Evolutionary conservation across 306 rosid genomes (phyloP).

Genomic region (Vigna radiata): DNA sequence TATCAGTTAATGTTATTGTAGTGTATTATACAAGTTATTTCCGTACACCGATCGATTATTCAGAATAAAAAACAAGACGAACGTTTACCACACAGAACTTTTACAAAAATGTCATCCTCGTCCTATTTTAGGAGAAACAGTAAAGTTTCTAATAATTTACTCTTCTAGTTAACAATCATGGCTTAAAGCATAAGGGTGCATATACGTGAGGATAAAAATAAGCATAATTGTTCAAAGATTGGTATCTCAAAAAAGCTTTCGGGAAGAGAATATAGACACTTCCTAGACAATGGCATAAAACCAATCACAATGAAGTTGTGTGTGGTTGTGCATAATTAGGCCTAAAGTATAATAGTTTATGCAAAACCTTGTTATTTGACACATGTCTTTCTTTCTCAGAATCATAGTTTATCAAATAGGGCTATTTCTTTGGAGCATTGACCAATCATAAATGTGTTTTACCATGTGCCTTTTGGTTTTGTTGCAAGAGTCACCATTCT

Average conservation of each 20-base stretch:
- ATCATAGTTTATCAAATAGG: slow-evolving; percentile 27
- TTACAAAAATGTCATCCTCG: too few relatives aligned
- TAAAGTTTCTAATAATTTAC: slow-evolving; percentile 3
- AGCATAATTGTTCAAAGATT: slow-evolving; percentile 38
- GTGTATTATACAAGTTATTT: too few relatives aligned
- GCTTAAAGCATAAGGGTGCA: slow-evolving; percentile 6
- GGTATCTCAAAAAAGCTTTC: slow-evolving; percentile 31
- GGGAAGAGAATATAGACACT: slow-evolving; percentile 27
- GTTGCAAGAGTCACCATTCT: slow-evolving; percentile 21
- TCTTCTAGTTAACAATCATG: not conserved
- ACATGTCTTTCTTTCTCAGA: slow-evolving; percentile 37
- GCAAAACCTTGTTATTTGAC: slow-evolving; percentile 28
- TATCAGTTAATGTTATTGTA: too few relatives aligned
- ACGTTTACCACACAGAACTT: too few relatives aligned
- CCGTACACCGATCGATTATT: too few relatives aligned
- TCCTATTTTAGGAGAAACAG: too few relatives aligned
- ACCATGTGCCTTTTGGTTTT: slow-evolving; percentile 35
- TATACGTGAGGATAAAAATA: slow-evolving; percentile 44
- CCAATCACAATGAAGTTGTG: slow-evolving; percentile 63
- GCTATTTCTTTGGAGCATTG: not conserved
- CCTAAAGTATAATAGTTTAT: not conserved
- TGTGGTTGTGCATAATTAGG: slow-evolving; percentile 50
- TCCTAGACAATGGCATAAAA: slow-evolving; percentile 40
- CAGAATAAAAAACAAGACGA: too few relatives aligned
- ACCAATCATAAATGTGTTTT: slow-evolving; percentile 1